Base-by-base conservation (phyloP, 306 rosid species). In the Prinsepia uniflora region DNA sequence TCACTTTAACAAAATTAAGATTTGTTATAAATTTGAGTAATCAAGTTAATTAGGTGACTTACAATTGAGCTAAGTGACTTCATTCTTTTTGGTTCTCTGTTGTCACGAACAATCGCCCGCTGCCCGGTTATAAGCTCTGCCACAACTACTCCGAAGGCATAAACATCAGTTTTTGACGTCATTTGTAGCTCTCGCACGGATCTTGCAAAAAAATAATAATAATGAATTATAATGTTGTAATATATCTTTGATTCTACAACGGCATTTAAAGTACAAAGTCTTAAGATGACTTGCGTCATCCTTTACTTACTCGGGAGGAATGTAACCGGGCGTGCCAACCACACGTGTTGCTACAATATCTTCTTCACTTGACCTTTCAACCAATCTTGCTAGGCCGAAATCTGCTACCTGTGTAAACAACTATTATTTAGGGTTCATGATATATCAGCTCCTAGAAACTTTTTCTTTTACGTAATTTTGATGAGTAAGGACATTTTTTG, bases 261-360 rank as follows among this genome's bases (percentile, higher is more conserved):
- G 30, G 30, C 30, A 24, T 24, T 24, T 24, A 24, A 24, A 24
- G 30, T 24, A 24, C 1, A 24, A 24, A 24, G 30, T 2, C 40
- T 13, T 6, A 50, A 15, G 12, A 48, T 17, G 50, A 8, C 19
- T 7, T n/a, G 24, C 24, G n/a, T n/a, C 18, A 52, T 52, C 9
- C 7, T 52, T n/a, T 20, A 56, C 86, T 67, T 78, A 86, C 89
- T 88, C 91, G 4, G 95, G 91, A 50, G 95, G 83, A 82, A 88
- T 86, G 75, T 86, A 81, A 76, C 91, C 95, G 7, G 86, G 91
- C 55, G 95, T 88, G 70, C 95, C 95, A 62, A 84, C 95, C 64
- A 88, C 85, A 5, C 82, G 79, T 30, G 95, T 88, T 42, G 87
- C 86, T 41, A 82, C 65, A 39, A 75, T 78, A 63, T 86, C 91